phyloP scores from a whole-genome alignment of 2,329 filamentous ascomycete species.

The Fusarium penzigii region DNA sequence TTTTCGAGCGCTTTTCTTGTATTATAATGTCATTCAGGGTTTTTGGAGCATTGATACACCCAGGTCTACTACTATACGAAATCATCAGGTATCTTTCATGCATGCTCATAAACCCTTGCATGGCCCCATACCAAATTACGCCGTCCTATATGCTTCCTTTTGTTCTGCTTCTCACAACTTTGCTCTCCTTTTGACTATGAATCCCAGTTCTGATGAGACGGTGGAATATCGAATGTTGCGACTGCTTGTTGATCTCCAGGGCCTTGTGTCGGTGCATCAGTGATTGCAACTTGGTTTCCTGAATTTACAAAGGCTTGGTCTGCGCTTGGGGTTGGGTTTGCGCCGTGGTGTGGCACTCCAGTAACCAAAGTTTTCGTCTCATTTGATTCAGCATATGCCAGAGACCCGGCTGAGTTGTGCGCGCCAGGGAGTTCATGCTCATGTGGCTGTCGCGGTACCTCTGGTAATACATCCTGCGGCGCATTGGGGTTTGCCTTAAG shows the following conservation, averaged over 20 bases:
- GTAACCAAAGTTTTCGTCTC: background rate
- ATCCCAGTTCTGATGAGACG: background rate
- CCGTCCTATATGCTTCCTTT: background rate
- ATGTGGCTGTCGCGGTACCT: background rate
- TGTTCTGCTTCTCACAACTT: background rate
- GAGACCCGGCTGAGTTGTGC: background rate
- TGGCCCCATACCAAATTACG: background rate
- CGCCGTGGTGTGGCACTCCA: too few relatives aligned
- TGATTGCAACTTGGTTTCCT: too few relatives aligned
- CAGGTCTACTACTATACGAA: background rate
- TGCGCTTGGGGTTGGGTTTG: too few relatives aligned
- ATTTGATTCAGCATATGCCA: background rate
- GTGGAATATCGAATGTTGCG: background rate
- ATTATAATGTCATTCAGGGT: background rate
- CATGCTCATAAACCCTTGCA: background rate
- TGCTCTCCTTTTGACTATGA: background rate
- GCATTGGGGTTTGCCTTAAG: background rate
- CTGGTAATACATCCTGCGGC: background rate
- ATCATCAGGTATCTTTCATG: background rate
- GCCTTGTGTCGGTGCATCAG: too few relatives aligned
- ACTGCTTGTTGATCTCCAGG: too few relatives aligned
- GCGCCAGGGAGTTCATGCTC: background rate
- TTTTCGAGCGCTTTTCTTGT: constrained; percentile 6
- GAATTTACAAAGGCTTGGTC: too few relatives aligned
- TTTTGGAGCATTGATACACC: background rate